Evolutionary conservation across 73 alveolate species (phyloP), one percentile per base, ranked within the genome.

Genomic region (Paramecium bursaria): DNA sequence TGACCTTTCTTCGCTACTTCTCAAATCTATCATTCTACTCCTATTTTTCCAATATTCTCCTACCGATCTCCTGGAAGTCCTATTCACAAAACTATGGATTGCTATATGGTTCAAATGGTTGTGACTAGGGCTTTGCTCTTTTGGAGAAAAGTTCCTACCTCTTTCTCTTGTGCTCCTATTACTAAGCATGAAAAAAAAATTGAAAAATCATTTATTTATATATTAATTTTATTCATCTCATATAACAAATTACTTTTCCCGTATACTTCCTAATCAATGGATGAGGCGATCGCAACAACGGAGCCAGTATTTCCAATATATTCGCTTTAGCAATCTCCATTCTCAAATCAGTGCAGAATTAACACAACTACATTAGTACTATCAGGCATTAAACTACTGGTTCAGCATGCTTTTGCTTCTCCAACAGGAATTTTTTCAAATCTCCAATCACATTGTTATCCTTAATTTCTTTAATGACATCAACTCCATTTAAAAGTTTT

Each of bases 171-270:
- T n/a, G n/a, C n/a, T n/a, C n/a, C n/a, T n/a, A n/a, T n/a, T n/a
- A n/a, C n/a, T n/a, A n/a, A n/a, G n/a, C n/a, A n/a, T n/a, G n/a
- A n/a, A n/a, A n/a, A n/a, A n/a, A n/a, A n/a, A n/a, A n/a, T n/a
- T n/a, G n/a, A n/a, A n/a, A n/a, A n/a, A n/a, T n/a, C n/a, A n/a
- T n/a, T n/a, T n/a, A n/a, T n/a, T n/a, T n/a, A n/a, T n/a, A n/a
- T n/a, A n/a, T n/a, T n/a, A n/a, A n/a, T n/a, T 17, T 53, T 6
- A 17, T 26, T 57, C 76, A 57, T 57, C 33, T 57, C 76, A 57
- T 57, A 57, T 57, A 30, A 57, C 33, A 30, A 57, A 57, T 57
- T 57, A 57, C 27, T 0, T 30, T 11, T 27, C 76, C 76, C 27
- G 76, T 50, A 3, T 57, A 30, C 27, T 57, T 30, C 6, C 51